These are phyloP conservation scores for Debaryomyces prosopidis DNA, from an alignment of 805 yeast genomes.

Conservation along the genomic window DNA sequence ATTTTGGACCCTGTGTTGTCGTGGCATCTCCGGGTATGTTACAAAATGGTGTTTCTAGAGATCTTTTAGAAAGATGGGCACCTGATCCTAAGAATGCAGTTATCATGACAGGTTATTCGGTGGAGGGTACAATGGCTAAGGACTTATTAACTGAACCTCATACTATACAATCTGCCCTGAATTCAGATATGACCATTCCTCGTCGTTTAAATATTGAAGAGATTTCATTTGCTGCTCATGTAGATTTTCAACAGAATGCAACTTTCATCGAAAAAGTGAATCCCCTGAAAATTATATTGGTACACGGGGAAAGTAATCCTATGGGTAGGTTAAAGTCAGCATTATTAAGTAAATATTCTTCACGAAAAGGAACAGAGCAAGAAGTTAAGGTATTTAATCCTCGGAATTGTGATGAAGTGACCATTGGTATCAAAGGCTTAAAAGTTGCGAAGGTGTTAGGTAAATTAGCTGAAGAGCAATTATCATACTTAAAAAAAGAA, in stretches of 20 bases:
- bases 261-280: conserved; percentile 86
- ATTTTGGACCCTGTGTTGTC: conserved; percentile 93
- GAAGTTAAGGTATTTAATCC: conserved; percentile 94
- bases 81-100: conserved; percentile 92
- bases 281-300: conserved; percentile 83
- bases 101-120: conserved; percentile 93
- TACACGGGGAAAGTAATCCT: conserved; percentile 97
- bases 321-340: conserved; percentile 98
- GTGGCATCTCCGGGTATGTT: conserved; percentile 98
- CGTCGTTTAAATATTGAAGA: conserved; percentile 87
- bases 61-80: conserved; percentile 91
- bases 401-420: conserved; percentile 79
- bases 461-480: conserved; percentile 47
- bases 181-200: conserved; percentile 82
- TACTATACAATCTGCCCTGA: conserved; percentile 80
- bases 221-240: conserved; percentile 99
- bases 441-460: conserved; percentile 78
- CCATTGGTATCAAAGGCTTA: conserved; percentile 75
- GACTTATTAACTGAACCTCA: conserved; percentile 83
- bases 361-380: conserved; percentile 78
- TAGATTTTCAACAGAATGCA: conserved; percentile 90
- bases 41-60: conserved; percentile 93
- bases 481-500: conserved; percentile 43
- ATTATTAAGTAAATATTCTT: conserved; percentile 78
- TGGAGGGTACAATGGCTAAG: conserved; percentile 98